Base-by-base conservation (phyloP, 768 basidiomycete genomes). In the Tephrocybe rancida region DNA sequence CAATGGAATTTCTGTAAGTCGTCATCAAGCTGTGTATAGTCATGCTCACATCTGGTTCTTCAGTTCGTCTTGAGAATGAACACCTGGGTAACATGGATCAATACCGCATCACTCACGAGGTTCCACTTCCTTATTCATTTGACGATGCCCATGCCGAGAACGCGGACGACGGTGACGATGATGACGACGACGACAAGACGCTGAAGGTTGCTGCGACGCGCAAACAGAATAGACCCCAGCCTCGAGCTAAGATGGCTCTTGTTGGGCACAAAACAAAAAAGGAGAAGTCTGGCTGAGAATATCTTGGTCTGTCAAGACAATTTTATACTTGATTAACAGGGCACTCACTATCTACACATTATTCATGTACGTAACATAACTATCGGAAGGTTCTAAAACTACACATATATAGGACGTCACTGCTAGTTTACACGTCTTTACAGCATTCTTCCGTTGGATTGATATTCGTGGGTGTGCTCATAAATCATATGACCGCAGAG, bases 1-100 rank as follows among this genome's bases (percentile, higher is more conserved):
- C 88, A 88, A 59, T 98, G 96, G 96, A 97, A 96, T 69, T 89
- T 95, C 64, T 88, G 91, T 93, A 55, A 62, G 89, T 70, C n/a
- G 14, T 3, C 19, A 21, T 21, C n/a, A 7, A 21, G 39, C 29
- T 44, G 27, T 19, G 2, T 2, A 35, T n/a, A 41, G 41, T 43
- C 39, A 19, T 39, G 24, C 32, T 39, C 37, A 42, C 19, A 24
- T 19, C 24, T 26, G 26, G 10, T 27, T 16, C n/a, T n/a, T n/a
- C 59, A 91, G 87, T 82, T 69, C 90, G 91, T 59, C 71, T 92
- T 37, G 91, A 95, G 68, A 94, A 90, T 70, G 95, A 97, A 71
- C 95, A 97, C 59, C 72, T 95, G 24, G 90, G 91, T 76, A 97
- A 97, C 67, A 84, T 90, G 69, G 92, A 92, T 78, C 92, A 94